phyloP scores from a whole-genome alignment of 2,329 filamentous ascomycete species.

The Trematosphaeria pertusa region DNA sequence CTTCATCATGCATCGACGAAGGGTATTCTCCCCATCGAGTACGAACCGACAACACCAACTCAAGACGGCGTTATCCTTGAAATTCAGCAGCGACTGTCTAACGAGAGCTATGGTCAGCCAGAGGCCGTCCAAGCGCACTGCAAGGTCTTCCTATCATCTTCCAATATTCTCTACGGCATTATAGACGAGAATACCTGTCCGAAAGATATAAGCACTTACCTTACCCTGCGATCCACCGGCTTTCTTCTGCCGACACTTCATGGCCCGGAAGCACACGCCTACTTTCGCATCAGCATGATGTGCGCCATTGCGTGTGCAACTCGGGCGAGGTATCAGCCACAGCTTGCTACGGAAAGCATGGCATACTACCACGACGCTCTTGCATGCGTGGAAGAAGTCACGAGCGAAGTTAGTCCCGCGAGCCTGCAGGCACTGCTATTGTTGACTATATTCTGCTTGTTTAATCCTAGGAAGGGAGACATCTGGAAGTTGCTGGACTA shows the following conservation, averaged over 20 bases:
- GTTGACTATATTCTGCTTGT: constrained; percentile 31
- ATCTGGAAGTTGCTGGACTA: constrained; percentile 15
- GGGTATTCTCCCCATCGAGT: constrained; percentile 1
- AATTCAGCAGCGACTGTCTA: neutral
- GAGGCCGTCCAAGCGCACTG: constrained; percentile 3
- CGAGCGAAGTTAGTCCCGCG: constrained; percentile 30
- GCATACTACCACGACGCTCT: constrained; percentile 30
- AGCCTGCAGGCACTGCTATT: constrained; percentile 33
- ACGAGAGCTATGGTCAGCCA: constrained; percentile 5
- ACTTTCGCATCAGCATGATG: constrained; percentile 10
- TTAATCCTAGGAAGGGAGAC: constrained; percentile 34
- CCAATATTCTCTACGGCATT: constrained; percentile 10
- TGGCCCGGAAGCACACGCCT: constrained; percentile 4
- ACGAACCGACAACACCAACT: neutral
- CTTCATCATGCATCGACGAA: constrained; percentile 5
- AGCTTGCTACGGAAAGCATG: constrained; percentile 4
- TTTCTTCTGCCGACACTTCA: neutral
- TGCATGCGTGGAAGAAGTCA: constrained; percentile 40
- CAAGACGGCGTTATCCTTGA: neutral
- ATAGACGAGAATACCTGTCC: constrained; percentile 3
- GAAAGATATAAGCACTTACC: constrained; percentile 1
- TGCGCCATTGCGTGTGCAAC: constrained; percentile 8
- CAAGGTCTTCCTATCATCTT: constrained; percentile 5
- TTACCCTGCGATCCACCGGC: neutral
- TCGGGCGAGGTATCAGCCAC: neutral